Percentiles rank a stretch among this genome's conserved stretches.
phyloP scores from a whole-genome alignment of 148 eudicot genomes.

The Limonium bicolor region DNA sequence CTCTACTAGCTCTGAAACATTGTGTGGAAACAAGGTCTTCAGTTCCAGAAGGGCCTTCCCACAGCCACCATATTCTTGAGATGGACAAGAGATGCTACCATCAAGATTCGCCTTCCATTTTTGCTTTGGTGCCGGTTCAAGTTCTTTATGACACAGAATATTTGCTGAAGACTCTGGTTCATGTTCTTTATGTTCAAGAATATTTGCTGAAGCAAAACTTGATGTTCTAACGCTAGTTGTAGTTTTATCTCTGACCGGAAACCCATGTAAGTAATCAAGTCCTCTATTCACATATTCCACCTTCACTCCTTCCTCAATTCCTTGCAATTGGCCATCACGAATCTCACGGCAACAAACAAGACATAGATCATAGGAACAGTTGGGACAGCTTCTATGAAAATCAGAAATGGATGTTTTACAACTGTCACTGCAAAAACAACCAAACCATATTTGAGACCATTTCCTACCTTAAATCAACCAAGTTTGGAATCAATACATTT shows the following conservation, averaged over 20 bases:
- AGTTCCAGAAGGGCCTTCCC: slow-evolving; percentile 26
- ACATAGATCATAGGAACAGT: slow-evolving; percentile 38
- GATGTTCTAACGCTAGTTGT: not conserved
- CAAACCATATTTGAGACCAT: not conserved
- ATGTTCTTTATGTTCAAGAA: not conserved
- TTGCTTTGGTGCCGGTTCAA: slow-evolving; percentile 4
- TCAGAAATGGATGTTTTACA: slow-evolving; percentile 44
- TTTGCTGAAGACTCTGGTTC: slow-evolving; percentile 3
- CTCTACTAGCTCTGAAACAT: slow-evolving; percentile 23
- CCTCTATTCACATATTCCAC: slow-evolving; percentile 25
- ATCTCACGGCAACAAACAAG: slow-evolving; percentile 45
- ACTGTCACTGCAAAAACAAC: slow-evolving; percentile 25
- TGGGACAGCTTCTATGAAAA: slow-evolving; percentile 33
- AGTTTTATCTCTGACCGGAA: not conserved
- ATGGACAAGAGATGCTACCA: slow-evolving; percentile 40
- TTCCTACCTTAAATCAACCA: not conserved
- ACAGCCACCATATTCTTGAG: slow-evolving; percentile 29
- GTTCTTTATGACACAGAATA: not conserved
- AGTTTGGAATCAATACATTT: not conserved
- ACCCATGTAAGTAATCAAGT: slow-evolving; percentile 24
- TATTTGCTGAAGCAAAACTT: not conserved
- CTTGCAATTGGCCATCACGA: slow-evolving; percentile 24
- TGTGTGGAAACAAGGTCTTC: slow-evolving; percentile 13
- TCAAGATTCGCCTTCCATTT: slow-evolving; percentile 31
- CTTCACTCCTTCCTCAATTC: slow-evolving; percentile 18